Percentiles rank a stretch among this genome's conserved stretches.
These are phyloP conservation scores for Fusarium sp. DNA, from an alignment of 2,329 filamentous ascomycete genomes.

Conservation along the genomic window DNA sequence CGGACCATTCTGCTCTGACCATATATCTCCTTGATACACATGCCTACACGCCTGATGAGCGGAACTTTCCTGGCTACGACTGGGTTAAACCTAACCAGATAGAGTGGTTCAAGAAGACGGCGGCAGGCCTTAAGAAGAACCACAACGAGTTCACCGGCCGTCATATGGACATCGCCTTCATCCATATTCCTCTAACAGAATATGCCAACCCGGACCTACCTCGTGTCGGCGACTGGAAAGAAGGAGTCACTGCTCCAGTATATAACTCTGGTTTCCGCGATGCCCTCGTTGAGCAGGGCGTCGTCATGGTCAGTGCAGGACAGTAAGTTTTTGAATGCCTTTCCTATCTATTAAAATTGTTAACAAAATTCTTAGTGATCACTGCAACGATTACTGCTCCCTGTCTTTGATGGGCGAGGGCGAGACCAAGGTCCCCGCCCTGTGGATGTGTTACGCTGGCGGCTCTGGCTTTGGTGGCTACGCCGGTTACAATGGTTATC, in stretches of 20 bases:
- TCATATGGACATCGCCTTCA: slow-evolving; percentile 96
- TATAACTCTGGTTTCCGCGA: slow-evolving; percentile 96
- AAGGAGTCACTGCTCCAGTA: slow-evolving; percentile 85
- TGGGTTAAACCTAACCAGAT: slow-evolving; percentile 97
- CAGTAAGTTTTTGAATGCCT: slow-evolving; percentile 70
- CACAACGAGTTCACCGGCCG: slow-evolving; percentile 89
- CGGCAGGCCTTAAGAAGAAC: slow-evolving; percentile 76
- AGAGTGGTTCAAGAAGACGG: slow-evolving; percentile 89
- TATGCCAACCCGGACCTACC: slow-evolving; percentile 75
- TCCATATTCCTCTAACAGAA: slow-evolving; percentile 95
- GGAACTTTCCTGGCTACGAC: slow-evolving; percentile 91
- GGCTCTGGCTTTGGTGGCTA: slow-evolving; percentile 95
- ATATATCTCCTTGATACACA: slow-evolving; percentile 97
- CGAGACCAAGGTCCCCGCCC: slow-evolving; percentile 67
- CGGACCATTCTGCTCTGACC: slow-evolving; percentile 89
- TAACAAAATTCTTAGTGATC: slow-evolving; percentile 67
- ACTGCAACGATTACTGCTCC: slow-evolving; percentile 96
- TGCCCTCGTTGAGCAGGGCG: slow-evolving; percentile 84
- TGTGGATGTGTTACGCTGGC: slow-evolving; percentile 99
- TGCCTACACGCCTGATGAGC: slow-evolving; percentile 89
- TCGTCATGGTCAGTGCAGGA: slow-evolving; percentile 89
- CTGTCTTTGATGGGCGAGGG: slow-evolving; percentile 62
- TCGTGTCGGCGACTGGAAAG: slow-evolving; percentile 75
- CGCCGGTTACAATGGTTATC: slow-evolving; percentile 87
- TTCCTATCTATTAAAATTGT: background rate